A percentile compares a stretch with the other conserved stretches of the same genome.
These are phyloP conservation scores for Zopfochytrium polystomum DNA, from an alignment of 371 early-diverging fungal genomes.

Conservation along the genomic window DNA sequence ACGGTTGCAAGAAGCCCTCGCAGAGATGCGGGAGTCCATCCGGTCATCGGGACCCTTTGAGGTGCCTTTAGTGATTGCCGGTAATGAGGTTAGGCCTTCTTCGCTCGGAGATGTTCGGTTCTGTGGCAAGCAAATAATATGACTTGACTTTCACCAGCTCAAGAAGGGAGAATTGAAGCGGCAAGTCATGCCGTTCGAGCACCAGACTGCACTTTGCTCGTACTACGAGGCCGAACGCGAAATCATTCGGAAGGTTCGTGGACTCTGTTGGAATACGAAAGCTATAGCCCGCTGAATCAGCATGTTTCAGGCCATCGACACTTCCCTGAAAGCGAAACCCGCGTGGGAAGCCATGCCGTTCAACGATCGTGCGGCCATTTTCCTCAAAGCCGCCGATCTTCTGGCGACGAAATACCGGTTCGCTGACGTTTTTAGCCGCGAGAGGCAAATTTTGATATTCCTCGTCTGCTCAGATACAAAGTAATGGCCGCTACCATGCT, in stretches of 20 bases:
- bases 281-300: background rate
- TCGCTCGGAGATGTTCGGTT: background rate
- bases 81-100: conserved; percentile 60
- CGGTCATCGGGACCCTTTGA: conserved; percentile 58
- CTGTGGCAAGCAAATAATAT: background rate
- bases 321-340: conserved; percentile 80
- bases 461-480: conserved; percentile 59
- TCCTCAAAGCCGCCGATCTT: conserved; percentile 96
- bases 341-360: conserved; percentile 93
- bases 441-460: background rate
- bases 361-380: conserved; percentile 92
- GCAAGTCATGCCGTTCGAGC: conserved; percentile 83
- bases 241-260: conserved; percentile 55
- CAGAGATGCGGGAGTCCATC: conserved; percentile 63
- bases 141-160: conserved; percentile 50
- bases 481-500: conserved; percentile 97
- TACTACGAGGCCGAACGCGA: conserved; percentile 80
- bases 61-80: conserved; percentile 83
- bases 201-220: conserved; percentile 73
- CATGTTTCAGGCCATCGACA: conserved; percentile 73
- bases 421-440: conserved; percentile 12
- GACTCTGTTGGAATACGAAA: conserved; percentile 17
- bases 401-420: conserved; percentile 84
- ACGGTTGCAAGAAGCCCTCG: conserved; percentile 72
- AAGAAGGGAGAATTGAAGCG: conserved; percentile 59